Base-by-base conservation (phyloP, 2,329 filamentous ascomycete species). In the Sphaerulina vaccinii region DNA sequence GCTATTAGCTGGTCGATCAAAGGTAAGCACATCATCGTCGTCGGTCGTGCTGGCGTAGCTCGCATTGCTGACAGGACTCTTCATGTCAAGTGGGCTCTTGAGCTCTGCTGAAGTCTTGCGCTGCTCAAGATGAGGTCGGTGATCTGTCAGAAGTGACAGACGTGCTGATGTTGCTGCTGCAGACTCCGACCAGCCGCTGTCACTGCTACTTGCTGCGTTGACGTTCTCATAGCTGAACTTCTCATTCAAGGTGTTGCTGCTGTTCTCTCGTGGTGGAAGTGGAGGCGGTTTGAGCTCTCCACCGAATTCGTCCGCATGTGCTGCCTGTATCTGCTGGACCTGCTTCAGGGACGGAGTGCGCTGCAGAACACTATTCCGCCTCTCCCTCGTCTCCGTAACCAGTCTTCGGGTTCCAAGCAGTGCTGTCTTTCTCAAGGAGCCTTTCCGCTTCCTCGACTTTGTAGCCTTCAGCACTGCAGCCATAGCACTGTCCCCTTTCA, bases 391-490 rank as follows among this genome's bases (percentile, higher is more conserved):
- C 80, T 78, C 68, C 81, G 83, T 49, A 78, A 82, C 55, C 18
- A 68, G 55, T n/a, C 63, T 57, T 45, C 86, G 85, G 56, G 87
- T 86, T 13, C 89, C 88, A 15, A 96, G 77, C 42, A 96, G 76
- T 21, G 90, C 90, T 9, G 88, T 89, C 71, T 96, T 96, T 54
- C 91, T 82, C 68, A 96, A 75, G 9, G 91, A 96, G 3, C 90
- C 90, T 67, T 87, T 88, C 54, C 91, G 82, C 62, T 85, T 84
- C 49, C 90, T 78, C 40, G 82, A 82, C 67, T 77, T 54, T 50
- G 66, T 55, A 21, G 73, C 52, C 38, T 56, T 57, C 40, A 59
- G 36, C 15, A 57, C 58, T 5, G 58, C 56, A 13, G 56, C 58
- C 58, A 61, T 59, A 5, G 58, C 56, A 36, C 56, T 56, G 27